These are phyloP conservation scores for Amaranthus palmeri DNA, from an alignment of 148 eudicot genomes.

Conservation along the genomic window DNA sequence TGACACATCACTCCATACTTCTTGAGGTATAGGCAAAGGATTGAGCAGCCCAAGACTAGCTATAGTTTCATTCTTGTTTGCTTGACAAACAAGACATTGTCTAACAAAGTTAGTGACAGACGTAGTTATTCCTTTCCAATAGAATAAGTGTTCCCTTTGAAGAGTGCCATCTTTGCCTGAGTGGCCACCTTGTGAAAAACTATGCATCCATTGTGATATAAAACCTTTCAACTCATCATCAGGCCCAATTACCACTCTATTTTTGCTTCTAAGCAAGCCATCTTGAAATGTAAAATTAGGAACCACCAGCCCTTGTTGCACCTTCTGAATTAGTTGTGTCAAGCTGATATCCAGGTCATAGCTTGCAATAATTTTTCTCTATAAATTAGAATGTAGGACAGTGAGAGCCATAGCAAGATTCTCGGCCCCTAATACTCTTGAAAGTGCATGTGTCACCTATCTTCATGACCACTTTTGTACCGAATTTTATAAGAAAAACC, in stretches of 20 bases:
- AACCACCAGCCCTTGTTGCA: not conserved
- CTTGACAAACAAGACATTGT: not conserved
- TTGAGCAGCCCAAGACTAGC: not conserved
- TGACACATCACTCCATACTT: not conserved
- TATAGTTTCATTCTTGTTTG: not conserved
- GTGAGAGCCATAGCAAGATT: not conserved
- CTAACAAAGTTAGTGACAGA: not conserved
- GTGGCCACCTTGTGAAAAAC: not conserved
- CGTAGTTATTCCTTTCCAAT: not conserved
- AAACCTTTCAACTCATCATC: not conserved
- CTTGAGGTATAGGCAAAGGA: conserved; percentile 2
- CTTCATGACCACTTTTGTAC: not conserved
- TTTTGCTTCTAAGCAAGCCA: not conserved
- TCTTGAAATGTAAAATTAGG: not conserved
- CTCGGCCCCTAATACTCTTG: not conserved
- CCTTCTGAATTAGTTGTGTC: not conserved
- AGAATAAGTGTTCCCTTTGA: not conserved
- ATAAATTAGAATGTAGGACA: not conserved
- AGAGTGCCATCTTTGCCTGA: not conserved
- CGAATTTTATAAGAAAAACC: not conserved
- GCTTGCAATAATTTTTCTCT: not conserved
- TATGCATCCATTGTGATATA: not conserved
- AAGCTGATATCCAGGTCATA: not conserved
- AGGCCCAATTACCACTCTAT: not conserved
- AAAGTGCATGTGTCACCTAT: too few relatives aligned